These are phyloP conservation scores for Gnaphalium uliginosum DNA, from an alignment of 129 eudicot genomes.

Conservation along the genomic window DNA sequence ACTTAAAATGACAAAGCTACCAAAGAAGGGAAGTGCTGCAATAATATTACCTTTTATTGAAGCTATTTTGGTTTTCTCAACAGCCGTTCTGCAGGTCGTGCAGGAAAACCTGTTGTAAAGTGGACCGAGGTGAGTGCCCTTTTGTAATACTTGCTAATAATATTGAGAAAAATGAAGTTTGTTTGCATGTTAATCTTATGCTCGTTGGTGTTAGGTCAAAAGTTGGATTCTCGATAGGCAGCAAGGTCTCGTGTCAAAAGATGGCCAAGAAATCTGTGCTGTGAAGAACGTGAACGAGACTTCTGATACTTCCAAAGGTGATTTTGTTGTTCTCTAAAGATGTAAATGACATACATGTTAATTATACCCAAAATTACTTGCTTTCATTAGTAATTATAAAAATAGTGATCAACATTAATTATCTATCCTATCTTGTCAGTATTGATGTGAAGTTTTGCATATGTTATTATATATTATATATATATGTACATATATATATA, in stretches of 20 bases:
- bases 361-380: background rate
- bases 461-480: too few species aligned
- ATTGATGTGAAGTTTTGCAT: conserved; percentile 5
- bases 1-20: background rate
- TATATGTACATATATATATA: too few species aligned
- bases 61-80: conserved; percentile 23
- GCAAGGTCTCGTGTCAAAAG: conserved; percentile 34
- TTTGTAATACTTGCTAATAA: background rate
- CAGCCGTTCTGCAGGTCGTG: conserved; percentile 71
- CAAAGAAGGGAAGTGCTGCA: background rate
- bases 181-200: background rate
- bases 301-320: conserved; percentile 45
- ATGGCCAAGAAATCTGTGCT: conserved; percentile 36
- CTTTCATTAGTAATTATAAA: conserved; percentile 6
- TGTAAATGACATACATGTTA: background rate
- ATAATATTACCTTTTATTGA: background rate
- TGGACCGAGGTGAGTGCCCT: conserved; percentile 65
- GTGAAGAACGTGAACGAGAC: conserved; percentile 35
- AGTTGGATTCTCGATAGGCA: conserved; percentile 64
- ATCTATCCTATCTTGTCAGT: background rate
- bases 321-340: background rate
- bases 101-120: conserved; percentile 74
- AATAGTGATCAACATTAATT: background rate
- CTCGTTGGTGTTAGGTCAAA: conserved; percentile 46
- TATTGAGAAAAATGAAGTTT: background rate